These are phyloP conservation scores for Candida ovalis DNA, from an alignment of 805 yeast species.

Conservation along the genomic window DNA sequence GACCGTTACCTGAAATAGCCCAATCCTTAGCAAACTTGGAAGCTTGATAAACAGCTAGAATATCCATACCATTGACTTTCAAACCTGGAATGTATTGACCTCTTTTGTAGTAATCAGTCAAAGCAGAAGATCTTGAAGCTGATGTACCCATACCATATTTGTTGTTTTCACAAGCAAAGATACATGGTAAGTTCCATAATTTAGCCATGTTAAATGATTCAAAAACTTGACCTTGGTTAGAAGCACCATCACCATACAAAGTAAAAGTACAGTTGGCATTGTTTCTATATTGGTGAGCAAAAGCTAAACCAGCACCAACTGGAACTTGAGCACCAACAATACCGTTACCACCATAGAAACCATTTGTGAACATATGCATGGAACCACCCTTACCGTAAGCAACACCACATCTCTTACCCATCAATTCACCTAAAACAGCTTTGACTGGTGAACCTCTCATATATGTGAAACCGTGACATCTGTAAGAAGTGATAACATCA, in stretches of 20 bases:
- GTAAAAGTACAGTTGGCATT: conserved; percentile 78
- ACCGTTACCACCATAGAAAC: conserved; percentile 99
- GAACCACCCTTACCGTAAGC: conserved; percentile 99
- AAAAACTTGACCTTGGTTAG: conserved; percentile 99
- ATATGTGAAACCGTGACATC: conserved; percentile 98
- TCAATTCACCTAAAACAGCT: conserved; percentile 88
- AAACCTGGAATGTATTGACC: conserved; percentile 99
- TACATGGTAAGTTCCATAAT: conserved; percentile 92
- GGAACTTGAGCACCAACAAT: conserved; percentile 99
- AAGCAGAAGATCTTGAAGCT: conserved; percentile 94
- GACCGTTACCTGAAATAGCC: conserved; percentile 92
- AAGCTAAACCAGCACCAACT: conserved; percentile 96
- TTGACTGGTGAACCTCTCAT: conserved; percentile 93
- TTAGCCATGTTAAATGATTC: conserved; percentile 99
- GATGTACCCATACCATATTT: conserved; percentile 99
- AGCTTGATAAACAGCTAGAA: conserved; percentile 91
- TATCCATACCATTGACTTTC: conserved; percentile 98
- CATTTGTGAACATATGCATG: conserved; percentile 96
- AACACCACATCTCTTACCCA: conserved; percentile 95
- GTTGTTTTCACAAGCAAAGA: conserved; percentile 97
- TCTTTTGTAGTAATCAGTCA: conserved; percentile 96
- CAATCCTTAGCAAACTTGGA: conserved; percentile 96
- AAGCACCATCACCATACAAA: conserved; percentile 98
- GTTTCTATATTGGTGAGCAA: conserved; percentile 91
- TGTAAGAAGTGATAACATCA: conserved; percentile 91